phyloP scores from a whole-genome alignment of 2,329 filamentous ascomycete genomes.

The Graphilbum sp. region DNA sequence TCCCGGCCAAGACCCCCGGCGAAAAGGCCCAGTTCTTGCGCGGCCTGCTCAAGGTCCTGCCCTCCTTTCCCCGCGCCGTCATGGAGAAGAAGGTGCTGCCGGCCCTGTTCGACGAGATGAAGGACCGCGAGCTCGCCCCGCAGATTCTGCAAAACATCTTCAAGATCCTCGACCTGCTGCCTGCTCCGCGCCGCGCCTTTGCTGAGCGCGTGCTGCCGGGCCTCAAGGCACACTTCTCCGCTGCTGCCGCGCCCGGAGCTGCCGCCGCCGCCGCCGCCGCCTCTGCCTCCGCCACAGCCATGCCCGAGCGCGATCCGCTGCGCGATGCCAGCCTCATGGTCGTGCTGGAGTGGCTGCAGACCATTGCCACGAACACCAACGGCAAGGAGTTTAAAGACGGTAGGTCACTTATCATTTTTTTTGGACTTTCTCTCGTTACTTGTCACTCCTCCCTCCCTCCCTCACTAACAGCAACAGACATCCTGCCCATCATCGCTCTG shows the following conservation, averaged over 20 bases:
- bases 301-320: constrained; percentile 59
- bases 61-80: constrained; percentile 84
- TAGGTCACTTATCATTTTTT: constrained; percentile 20
- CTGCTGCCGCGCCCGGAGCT: constrained; percentile 19
- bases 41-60: constrained; percentile 70
- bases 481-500: constrained; percentile 69
- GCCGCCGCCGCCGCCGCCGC: not conserved
- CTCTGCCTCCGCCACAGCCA: constrained; percentile 22
- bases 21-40: constrained; percentile 89
- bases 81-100: constrained; percentile 90
- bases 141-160: constrained; percentile 84
- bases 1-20: constrained; percentile 79
- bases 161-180: constrained; percentile 67
- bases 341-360: constrained; percentile 64
- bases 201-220: constrained; percentile 73
- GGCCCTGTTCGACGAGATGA: constrained; percentile 79
- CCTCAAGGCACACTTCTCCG: constrained; percentile 68
- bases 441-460: not conserved
- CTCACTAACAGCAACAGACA: constrained; percentile 36
- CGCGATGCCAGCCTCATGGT: constrained; percentile 88
- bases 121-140: constrained; percentile 75
- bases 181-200: constrained; percentile 62
- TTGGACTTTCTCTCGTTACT: not conserved
- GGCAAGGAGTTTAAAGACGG: constrained; percentile 92
- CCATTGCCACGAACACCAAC: constrained; percentile 64